phyloP scores from a whole-genome alignment of 106 monocot species.

The Allium sativum region DNA sequence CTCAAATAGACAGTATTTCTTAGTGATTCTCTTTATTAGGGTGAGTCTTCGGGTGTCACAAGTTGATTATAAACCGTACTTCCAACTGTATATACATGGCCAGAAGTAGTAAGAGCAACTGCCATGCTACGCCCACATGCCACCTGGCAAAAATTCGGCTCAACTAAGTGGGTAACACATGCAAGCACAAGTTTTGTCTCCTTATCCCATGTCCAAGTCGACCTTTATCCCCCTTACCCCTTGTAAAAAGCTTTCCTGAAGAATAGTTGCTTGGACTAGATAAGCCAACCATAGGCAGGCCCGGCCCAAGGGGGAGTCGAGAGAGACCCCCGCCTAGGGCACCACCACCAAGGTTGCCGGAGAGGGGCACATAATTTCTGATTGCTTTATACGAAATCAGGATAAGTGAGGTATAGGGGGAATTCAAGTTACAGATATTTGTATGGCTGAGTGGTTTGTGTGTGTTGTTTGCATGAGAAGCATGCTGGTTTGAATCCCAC shows the following conservation, averaged over 20 bases:
- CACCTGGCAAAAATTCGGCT: conserved; percentile 25
- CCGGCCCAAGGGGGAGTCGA: too few relatives aligned
- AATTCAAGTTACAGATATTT: too few relatives aligned
- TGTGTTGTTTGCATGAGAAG: too few relatives aligned
- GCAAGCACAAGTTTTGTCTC: conserved; percentile 17
- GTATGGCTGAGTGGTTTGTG: too few relatives aligned
- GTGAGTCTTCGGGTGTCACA: conserved; percentile 20
- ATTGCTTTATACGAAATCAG: too few relatives aligned
- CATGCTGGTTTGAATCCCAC: too few relatives aligned
- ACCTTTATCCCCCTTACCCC: conserved; percentile 38
- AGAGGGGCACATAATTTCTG: too few relatives aligned
- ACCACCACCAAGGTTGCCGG: too few relatives aligned
- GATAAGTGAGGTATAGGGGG: too few relatives aligned
- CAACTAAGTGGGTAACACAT: conserved; percentile 20
- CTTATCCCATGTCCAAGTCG: conserved; percentile 33
- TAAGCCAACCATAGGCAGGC: too few relatives aligned
- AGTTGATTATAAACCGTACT: conserved; percentile 27
- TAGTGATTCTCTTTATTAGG: conserved; percentile 11
- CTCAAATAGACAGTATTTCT: conserved; percentile 58
- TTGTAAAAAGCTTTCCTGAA: conserved; percentile 22
- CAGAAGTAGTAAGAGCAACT: conserved; percentile 25
- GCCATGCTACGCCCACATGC: conserved; percentile 29
- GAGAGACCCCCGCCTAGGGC: too few relatives aligned
- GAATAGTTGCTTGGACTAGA: conserved; percentile 8
- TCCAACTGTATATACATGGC: conserved; percentile 29